Evolutionary conservation across 306 rosid genomes (phyloP), one percentile per base, ranked within the genome.

Genomic region (Glycine tomentella): DNA sequence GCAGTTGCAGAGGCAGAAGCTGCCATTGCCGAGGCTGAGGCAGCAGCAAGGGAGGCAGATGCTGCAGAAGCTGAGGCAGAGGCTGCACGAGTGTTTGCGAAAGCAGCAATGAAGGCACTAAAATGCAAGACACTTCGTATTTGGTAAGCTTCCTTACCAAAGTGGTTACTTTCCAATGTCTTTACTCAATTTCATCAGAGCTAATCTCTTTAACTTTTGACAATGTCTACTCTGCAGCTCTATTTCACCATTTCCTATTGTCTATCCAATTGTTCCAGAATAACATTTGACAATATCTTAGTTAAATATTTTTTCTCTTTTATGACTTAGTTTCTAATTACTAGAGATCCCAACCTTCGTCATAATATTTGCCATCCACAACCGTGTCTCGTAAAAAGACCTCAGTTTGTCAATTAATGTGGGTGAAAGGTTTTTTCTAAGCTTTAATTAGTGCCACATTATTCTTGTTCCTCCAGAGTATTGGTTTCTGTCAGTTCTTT

Each of bases 1-100:
- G 98, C 98, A 63, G 97, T 94, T 75, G 98, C 97, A 3, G 97
- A 92, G 85, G 98, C 98, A 62, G 97, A 92, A 87, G 86, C 87
- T 72, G 97, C 98, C 86, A 88, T 90, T 72, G 93, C 92, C n/a
- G 94, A 87, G 72, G 98, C 97, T 16, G 97, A 94, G 84, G 88
- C 81, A 80, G 98, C 98, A 50, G 98, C 93, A 53, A 90, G 84
- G 82, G 97, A 92, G 81, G 98, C 98, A 52, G 98, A 92, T 76
- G 87, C 80, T 14, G 95, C 95, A 50, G 98, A 94, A 87, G 97
- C 97, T 40, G 97, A 92, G 86, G 98, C 98, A 10, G 97, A 94
- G 83, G 94, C 98, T 66, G 95, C 98, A 65, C 91, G 86, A 78
- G 90, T 90, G 82, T 92, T 94, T 84, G 97, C 97, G 17, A 86